These are phyloP conservation scores for Nakazawaea molendinolei DNA, from an alignment of 805 yeast genomes.

Conservation along the genomic window DNA sequence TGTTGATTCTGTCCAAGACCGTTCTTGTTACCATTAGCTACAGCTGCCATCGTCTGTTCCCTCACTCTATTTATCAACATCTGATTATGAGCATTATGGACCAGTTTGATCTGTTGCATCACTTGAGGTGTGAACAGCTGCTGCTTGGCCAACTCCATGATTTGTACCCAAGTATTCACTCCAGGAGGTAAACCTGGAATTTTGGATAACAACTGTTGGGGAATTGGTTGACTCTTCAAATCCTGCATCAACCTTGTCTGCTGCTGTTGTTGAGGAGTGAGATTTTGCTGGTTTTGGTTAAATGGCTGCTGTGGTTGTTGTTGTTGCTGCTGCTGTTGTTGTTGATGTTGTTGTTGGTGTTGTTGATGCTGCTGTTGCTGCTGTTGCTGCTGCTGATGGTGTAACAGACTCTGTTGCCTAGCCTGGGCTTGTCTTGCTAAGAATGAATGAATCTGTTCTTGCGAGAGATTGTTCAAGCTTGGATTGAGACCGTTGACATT, in stretches of 20 bases:
- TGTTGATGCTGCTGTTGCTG: slow-evolving; percentile 21
- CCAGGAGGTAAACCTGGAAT: slow-evolving; percentile 76
- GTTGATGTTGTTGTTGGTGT: slow-evolving; percentile 22
- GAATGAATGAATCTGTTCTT: slow-evolving; percentile 14
- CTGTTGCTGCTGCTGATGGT: slow-evolving; percentile 20
- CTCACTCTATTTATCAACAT: slow-evolving; percentile 32
- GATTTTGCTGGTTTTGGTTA: slow-evolving; percentile 15
- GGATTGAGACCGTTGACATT: slow-evolving; percentile 20
- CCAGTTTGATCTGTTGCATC: slow-evolving; percentile 54
- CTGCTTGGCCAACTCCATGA: slow-evolving; percentile 55
- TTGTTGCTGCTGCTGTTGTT: slow-evolving; percentile 15
- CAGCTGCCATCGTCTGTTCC: slow-evolving; percentile 24
- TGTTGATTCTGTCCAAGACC: slow-evolving; percentile 19
- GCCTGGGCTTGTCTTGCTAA: slow-evolving; percentile 13
- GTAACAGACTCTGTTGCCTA: slow-evolving; percentile 13
- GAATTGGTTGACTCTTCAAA: slow-evolving; percentile 65
- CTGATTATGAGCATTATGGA: slow-evolving; percentile 62
- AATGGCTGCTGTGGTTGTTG: slow-evolving; percentile 18
- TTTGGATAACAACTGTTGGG: slow-evolving; percentile 54
- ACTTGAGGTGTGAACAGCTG: slow-evolving; percentile 53
- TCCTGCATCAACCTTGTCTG: slow-evolving; percentile 22
- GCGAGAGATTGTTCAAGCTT: slow-evolving; percentile 17
- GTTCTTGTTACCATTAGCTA: slow-evolving; percentile 14
- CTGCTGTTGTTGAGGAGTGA: slow-evolving; percentile 12
- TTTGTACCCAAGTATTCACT: slow-evolving; percentile 75